These are phyloP conservation scores for Phytophthora aleatoria DNA, from an alignment of 352 stramenopile species.

Conservation along the genomic window DNA sequence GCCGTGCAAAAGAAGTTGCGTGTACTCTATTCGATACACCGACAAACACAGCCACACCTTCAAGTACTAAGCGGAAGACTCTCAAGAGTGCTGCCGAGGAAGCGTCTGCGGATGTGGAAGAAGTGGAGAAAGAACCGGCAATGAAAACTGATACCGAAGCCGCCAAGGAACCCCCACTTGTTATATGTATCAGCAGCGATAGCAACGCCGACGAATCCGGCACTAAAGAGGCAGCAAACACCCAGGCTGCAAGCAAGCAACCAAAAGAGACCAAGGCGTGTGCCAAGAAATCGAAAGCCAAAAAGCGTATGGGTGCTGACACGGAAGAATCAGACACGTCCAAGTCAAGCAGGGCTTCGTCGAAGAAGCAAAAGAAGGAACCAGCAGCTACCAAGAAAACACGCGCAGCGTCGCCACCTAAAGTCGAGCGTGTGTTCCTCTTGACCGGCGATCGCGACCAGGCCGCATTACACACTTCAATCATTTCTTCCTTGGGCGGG, in stretches of 20 bases:
- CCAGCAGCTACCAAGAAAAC: conserved; percentile 11
- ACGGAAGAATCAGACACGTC: conserved; percentile 15
- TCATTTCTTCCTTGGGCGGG: conserved; percentile 69
- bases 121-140: conserved; percentile 29
- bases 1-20: conserved; percentile 38
- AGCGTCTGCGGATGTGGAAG: conserved; percentile 15
- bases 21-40: conserved; percentile 69
- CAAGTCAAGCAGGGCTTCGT: conserved; percentile 18
- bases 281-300: conserved; percentile 28
- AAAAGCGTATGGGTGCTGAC: conserved; percentile 34
- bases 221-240: conserved; percentile 9
- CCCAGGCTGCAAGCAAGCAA: conserved; percentile 9
- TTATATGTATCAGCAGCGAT: conserved; percentile 29
- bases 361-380: conserved; percentile 44
- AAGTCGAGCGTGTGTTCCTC: conserved; percentile 55
- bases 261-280: conserved; percentile 20
- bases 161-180: conserved; percentile 22
- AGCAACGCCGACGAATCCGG: conserved; percentile 31
- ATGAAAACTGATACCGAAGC: conserved; percentile 15
- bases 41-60: conserved; percentile 31
- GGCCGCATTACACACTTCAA: conserved; percentile 72
- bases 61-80: conserved; percentile 25
- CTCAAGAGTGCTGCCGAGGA: conserved; percentile 23
- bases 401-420: conserved; percentile 11
- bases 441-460: conserved; percentile 81